Evolutionary conservation across 176 grass and related monocot genomes (phyloP).

Genomic region (Metroxylon sagu): DNA sequence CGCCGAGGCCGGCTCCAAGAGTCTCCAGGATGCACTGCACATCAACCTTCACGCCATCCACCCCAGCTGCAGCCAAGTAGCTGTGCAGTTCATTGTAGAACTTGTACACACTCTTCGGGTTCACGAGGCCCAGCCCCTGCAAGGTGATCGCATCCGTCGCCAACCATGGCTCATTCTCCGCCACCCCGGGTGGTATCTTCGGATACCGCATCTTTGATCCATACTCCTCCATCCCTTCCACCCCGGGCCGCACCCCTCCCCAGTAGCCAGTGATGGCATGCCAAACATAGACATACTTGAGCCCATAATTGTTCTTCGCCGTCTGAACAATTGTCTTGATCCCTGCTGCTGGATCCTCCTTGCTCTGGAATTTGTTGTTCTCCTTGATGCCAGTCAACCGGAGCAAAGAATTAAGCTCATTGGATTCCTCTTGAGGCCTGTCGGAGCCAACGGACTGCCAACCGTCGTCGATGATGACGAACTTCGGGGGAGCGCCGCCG

Average conservation of each 20-base stretch:
- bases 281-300: slow-evolving; percentile 97
- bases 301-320: slow-evolving; percentile 67
- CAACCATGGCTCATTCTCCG: slow-evolving; percentile 74
- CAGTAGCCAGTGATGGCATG: slow-evolving; percentile 97
- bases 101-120: slow-evolving; percentile 72
- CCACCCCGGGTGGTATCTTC: slow-evolving; percentile 62
- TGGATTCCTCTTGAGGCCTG: not conserved
- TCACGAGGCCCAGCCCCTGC: slow-evolving; percentile 80
- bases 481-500: slow-evolving; percentile 59
- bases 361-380: slow-evolving; percentile 77
- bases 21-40: slow-evolving; percentile 91
- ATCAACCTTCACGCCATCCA: slow-evolving; percentile 95
- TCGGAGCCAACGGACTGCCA: slow-evolving; percentile 81
- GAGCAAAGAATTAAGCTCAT: not conserved
- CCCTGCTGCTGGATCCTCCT: slow-evolving; percentile 39
- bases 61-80: slow-evolving; percentile 61
- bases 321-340: slow-evolving; percentile 60
- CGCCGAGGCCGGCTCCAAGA: slow-evolving; percentile 64
- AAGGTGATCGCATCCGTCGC: slow-evolving; percentile 62
- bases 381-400: slow-evolving; percentile 87
- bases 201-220: slow-evolving; percentile 61
- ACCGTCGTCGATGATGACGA: slow-evolving; percentile 94
- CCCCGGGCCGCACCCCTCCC: slow-evolving; percentile 71
- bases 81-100: slow-evolving; percentile 94
- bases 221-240: slow-evolving; percentile 51